Evolutionary conservation across 768 basidiomycete genomes (phyloP), one percentile per base, ranked within the genome.

Genomic region (Cantharellus anzutake): DNA sequence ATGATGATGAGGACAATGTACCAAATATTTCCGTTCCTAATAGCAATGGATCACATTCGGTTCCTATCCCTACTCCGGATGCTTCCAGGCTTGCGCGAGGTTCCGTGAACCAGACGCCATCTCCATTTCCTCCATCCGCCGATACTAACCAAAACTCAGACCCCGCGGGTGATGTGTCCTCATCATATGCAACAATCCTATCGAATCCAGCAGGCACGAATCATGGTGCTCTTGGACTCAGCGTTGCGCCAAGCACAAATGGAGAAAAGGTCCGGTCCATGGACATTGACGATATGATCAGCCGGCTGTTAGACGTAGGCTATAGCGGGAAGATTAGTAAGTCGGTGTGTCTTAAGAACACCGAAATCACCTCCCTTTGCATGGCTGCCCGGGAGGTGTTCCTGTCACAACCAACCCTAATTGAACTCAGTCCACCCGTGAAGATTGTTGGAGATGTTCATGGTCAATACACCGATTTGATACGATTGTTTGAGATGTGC

Each of bases 371-470:
- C 20, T 82, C 86, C 41, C 85, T 99, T 62, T 99, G 96, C 72
- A 80, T 87, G 64, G 90, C 93, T 40, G 94, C 94, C 38, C 82
- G 96, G 56, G 96, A 98, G 64, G 87, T 98, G 55, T 94, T 98
- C 68, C 82, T 99, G 63, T 82, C 79, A 68, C 96, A 99, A 69
- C 96, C 96, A 4, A 97, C 94, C 2, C 82, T 99, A 64, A 84
- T 99, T 68, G 96, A 99, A 71, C 79, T 99, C 56, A 89, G 86
- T 3, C 96, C 96, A 4, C 94, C 96, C 37, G 96, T 99, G 65
- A 99, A 98, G 78, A 97, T 99, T 64, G 96, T 98, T 16, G 96
- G 96, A 37, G 96, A 99, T 71, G 93, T 98, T 3, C 96, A 99
- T 68, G 96, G 96, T 4, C 96, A 99, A 74, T 99, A 97, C 71